Percentiles rank a stretch among this genome's conserved stretches.
Evolutionary conservation across 176 grass and related monocot species (phyloP).

Genomic region (Oryza punctata): DNA sequence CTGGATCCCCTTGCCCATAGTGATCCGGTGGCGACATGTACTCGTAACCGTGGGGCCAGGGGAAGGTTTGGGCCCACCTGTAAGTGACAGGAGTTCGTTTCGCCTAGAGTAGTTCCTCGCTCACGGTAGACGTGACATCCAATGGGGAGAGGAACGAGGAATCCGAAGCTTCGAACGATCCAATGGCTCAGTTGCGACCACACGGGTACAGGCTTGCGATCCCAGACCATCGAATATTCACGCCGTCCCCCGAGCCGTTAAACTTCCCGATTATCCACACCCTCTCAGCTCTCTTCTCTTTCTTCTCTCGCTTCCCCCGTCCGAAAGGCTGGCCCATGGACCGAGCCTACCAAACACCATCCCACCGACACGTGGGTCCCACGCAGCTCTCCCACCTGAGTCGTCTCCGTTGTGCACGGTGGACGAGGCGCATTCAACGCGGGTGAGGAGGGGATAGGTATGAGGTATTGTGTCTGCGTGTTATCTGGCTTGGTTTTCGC

Average conservation of each 20-base stretch:
- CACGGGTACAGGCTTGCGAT: neutral
- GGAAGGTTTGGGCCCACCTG: accelerated
- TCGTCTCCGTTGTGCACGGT: neutral
- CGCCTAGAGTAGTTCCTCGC: neutral
- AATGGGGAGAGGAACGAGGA: neutral
- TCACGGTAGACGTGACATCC: neutral
- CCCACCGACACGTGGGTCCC: neutral
- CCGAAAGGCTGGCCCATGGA: neutral
- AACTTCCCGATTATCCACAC: neutral
- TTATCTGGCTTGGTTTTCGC: neutral
- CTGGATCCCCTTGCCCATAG: too few species aligned
- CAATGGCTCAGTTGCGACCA: neutral
- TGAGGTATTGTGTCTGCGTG: too few species aligned
- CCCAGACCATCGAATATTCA: neutral
- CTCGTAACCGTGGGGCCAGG: neutral
- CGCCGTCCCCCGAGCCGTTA: slow-evolving; percentile 35
- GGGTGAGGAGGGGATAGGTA: too few species aligned
- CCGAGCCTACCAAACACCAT: accelerated
- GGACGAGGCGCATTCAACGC: slow-evolving; percentile 20
- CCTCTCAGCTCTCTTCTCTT: neutral
- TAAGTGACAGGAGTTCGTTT: neutral
- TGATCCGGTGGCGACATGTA: too few species aligned
- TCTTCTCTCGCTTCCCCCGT: slow-evolving; percentile 3
- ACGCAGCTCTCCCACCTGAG: accelerated
- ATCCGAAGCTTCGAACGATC: slow-evolving; percentile 13